phyloP scores from a whole-genome alignment of 176 grass and related monocot genomes.

The Zoysia pacifica region DNA sequence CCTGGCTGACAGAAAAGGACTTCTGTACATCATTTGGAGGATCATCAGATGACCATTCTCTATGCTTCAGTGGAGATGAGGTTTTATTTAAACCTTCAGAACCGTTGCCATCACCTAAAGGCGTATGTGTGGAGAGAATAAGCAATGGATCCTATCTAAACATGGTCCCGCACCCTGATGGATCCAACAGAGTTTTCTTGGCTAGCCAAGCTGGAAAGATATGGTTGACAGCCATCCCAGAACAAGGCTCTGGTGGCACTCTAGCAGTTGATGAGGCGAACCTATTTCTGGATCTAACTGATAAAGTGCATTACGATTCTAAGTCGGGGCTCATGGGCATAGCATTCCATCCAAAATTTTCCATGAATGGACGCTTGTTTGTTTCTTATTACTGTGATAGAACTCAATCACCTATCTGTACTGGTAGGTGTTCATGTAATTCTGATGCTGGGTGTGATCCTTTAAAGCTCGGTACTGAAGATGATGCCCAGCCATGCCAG shows the following conservation, averaged over 20 bases:
- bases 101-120: constrained; percentile 60
- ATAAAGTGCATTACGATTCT: constrained; percentile 73
- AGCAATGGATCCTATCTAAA: constrained; percentile 84
- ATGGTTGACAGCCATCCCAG: constrained; percentile 74
- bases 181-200: constrained; percentile 86
- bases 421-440: constrained; percentile 91
- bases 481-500: constrained; percentile 74
- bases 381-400: constrained; percentile 94
- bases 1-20: constrained; percentile 73
- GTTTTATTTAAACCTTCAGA: constrained; percentile 68
- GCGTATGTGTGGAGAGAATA: constrained; percentile 80
- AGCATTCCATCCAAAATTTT: constrained; percentile 83
- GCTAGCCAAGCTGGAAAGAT: constrained; percentile 85
- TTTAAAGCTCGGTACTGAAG: constrained; percentile 59
- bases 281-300: constrained; percentile 90
- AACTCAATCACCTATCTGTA: constrained; percentile 52
- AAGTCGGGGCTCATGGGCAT: constrained; percentile 83
- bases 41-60: constrained; percentile 48
- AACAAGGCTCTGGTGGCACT: constrained; percentile 67
- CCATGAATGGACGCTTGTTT: constrained; percentile 80
- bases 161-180: constrained; percentile 83
- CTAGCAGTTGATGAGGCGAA: constrained; percentile 58
- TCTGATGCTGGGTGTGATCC: constrained; percentile 87
- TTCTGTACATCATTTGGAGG: constrained; percentile 81
- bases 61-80: constrained; percentile 73